Base-by-base conservation (phyloP, 2,329 filamentous ascomycete genomes). In the Clarireedia hainanense region DNA sequence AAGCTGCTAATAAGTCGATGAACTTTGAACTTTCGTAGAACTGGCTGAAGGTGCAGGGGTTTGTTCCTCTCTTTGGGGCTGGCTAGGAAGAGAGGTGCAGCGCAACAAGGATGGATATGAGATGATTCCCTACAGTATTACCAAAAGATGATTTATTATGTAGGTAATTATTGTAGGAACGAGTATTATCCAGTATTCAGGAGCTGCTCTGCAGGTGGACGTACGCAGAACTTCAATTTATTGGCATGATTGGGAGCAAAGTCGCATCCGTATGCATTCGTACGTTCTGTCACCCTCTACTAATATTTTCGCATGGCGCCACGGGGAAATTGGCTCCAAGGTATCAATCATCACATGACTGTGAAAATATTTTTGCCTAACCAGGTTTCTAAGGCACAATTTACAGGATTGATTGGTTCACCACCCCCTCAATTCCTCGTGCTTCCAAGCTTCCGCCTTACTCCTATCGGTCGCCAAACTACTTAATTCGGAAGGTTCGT, bases 41-140 rank as follows among this genome's bases (percentile, higher is more conserved):
- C 14, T 55, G 47, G 50, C 50, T 39, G 52, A 55, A 43, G 40
- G 49, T 55, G 40, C 52, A 55, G 52, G 52, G 52, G 52, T 55
- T 55, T 46, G 20, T 30, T 47, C n/a, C 48, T 45, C 48, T 49
- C 39, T 49, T 34, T 42, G 37, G 49, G 46, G 45, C 27, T 50
- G 30, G 46, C 37, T 50, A 46, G 12, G 26, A 37, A 9, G 37
- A 45, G 39, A 37, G 34, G 43, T 26, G 27, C 23, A 17, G 34
- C 5, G 26, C 37, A 43, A 39, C 52, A 55, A 55, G 52, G 52
- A 55, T 54, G 45, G 24, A 42, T 34, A 48, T 48, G n/a, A 17
- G 17, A 47, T 42, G 39, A 20, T 42, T 42, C 15, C 30, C 10
- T 46, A 20, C 7, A 42, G 42, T 50, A 37, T 52, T 27, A 52